Base-by-base conservation (phyloP, 2,329 filamentous ascomycete genomes). In the Pochonia chlamydosporia region DNA sequence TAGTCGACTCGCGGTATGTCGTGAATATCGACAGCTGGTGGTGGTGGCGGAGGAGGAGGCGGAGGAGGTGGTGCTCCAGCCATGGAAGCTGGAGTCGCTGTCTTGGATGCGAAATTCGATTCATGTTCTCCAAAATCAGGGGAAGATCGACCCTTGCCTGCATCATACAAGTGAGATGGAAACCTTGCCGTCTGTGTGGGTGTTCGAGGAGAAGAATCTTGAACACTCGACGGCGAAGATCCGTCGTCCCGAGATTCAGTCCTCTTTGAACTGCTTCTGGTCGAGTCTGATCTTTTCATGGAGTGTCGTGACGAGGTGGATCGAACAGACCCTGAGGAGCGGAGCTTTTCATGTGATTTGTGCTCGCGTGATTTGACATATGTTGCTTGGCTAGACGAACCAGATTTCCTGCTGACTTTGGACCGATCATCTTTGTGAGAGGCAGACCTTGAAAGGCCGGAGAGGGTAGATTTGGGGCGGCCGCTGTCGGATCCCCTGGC, bases 1-100 rank as follows among this genome's bases (percentile, higher is more conserved):
- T 97, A 97, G 63, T 97, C 92, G 16, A 97, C 90, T 51, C 88
- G 81, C 1, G 92, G 92, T 11, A 84, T 77, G 35, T 89, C 82
- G 37, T 84, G 74, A 44, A 83, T 71, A 55, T 82, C 78, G 8
- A 89, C 79, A 1, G 86, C 83, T 1, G 89, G 85, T 2, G 87
- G 90, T 0, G 90, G 89, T 1, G 89, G 78, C 1, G 78, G 73
- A 0, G 78, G 74, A 0, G 75, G 76, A 0, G 72, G 71, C 2
- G 68, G 69, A 4, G 75, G 68, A 30, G 61, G 35, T 5, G 35
- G 35, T n/a, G n/a, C 64, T 47, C 55, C 56, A 24, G 65, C 49
- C 53, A 39, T 47, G 25, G 63, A 62, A 10, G 64, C 59, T 37
- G 66, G 62, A 5, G 68, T 72, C 62, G 60, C 70, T 3, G 70